phyloP scores from a whole-genome alignment of 208 protist genomes.

The Trypanosoma scelopori region DNA sequence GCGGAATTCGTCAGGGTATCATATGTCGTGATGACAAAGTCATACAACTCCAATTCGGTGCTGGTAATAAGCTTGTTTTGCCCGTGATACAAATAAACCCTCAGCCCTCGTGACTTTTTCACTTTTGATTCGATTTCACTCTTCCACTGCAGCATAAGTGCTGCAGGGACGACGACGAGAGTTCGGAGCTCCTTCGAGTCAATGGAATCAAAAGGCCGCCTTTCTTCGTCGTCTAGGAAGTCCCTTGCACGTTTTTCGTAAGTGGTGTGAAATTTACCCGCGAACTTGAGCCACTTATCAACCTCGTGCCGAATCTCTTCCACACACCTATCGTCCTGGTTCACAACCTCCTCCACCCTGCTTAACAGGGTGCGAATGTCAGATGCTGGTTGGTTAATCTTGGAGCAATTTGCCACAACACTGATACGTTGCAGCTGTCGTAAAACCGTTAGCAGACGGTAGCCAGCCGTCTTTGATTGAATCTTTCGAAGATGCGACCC shows the following conservation, averaged over 20 bases:
- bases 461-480: conserved; percentile 41
- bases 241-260: conserved; percentile 67
- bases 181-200: conserved; percentile 87
- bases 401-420: conserved; percentile 81
- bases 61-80: conserved; percentile 61
- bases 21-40: conserved; percentile 94
- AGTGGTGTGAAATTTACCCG: conserved; percentile 80
- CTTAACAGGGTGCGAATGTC: conserved; percentile 51
- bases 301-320: conserved; percentile 50
- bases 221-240: conserved; percentile 82
- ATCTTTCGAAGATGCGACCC: conserved; percentile 32
- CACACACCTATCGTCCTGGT: conserved; percentile 23
- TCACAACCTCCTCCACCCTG: conserved; percentile 34
- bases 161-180: conserved; percentile 91
- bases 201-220: conserved; percentile 71
- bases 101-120: conserved; percentile 39
- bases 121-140: conserved; percentile 87
- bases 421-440: conserved; percentile 81
- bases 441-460: conserved; percentile 76
- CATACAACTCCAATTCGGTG: conserved; percentile 82
- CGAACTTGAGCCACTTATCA: conserved; percentile 83
- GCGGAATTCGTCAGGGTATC: conserved; percentile 83
- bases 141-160: conserved; percentile 92
- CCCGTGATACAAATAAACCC: conserved; percentile 85
- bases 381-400: conserved; percentile 71